Conservation (phyloP, 2,329 filamentous ascomycete genomes). For the Plenodomus lindquistii region DNA sequence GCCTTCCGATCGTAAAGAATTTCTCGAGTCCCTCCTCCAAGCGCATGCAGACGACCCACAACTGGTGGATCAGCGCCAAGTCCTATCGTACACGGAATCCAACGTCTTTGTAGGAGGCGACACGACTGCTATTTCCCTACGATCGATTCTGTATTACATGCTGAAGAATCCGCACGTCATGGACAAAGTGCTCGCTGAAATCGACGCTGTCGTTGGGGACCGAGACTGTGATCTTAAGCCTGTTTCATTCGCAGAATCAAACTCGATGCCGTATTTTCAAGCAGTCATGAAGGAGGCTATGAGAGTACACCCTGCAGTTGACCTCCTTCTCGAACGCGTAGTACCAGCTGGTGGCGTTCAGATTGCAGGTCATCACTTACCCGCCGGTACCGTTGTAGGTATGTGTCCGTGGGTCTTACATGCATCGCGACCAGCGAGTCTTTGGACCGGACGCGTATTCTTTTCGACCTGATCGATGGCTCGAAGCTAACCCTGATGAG, state of each 20-base stretch:
- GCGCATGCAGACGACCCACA: too few species aligned
- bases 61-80: too few species aligned
- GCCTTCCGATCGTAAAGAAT: too few species aligned
- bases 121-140: slow-evolving; percentile 55
- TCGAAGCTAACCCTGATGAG: too few species aligned
- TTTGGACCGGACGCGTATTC: slow-evolving; percentile 43
- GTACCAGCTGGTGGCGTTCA: slow-evolving; percentile 33
- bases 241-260: slow-evolving; percentile 17
- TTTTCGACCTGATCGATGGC: slow-evolving; percentile 51
- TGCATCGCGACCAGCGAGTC: slow-evolving; percentile 43
- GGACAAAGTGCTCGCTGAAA: slow-evolving; percentile 10
- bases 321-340: slow-evolving; percentile 43
- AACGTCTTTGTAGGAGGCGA: slow-evolving; percentile 47
- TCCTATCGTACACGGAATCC: too few species aligned
- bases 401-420: slow-evolving; percentile 50
- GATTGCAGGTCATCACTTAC: slow-evolving; percentile 44
- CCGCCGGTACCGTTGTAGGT: slow-evolving; percentile 47
- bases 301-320: slow-evolving; percentile 48
- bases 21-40: too few species aligned
- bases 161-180: slow-evolving; percentile 3
- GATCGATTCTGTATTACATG: slow-evolving; percentile 51
- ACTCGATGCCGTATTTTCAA: slow-evolving; percentile 48
- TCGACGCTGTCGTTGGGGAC: slow-evolving; percentile 5
- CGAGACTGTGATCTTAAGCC: slow-evolving; percentile 9
- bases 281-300: slow-evolving; percentile 49